Evolutionary conservation across 257 asterid genomes (phyloP), one percentile per base, ranked within the genome.

Genomic region (Primulina eburnea): DNA sequence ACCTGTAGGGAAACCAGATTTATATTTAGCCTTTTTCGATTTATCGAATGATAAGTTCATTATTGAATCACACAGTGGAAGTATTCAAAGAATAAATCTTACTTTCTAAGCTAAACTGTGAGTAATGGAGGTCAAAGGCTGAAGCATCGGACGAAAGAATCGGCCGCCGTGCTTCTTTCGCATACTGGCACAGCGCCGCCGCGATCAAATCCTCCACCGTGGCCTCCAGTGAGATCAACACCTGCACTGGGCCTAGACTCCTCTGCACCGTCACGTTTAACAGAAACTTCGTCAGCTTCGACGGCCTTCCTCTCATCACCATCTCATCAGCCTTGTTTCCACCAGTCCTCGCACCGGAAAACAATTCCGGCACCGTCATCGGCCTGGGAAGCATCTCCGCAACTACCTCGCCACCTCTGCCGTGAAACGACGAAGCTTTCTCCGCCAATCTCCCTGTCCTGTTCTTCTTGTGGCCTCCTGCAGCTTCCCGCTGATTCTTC

Each of bases 101-200:
- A 90, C 98, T 85, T 74, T 90, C 96, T 64, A 92, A 74, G 81
- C 97, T 83, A 75, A 92, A 92, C 60, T 92, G 98, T 2, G 98
- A 90, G 79, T 90, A 92, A 75, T 92, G 98, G 71, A 92, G 97
- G 70, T 82, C 95, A 69, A 80, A 90, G 28, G 75, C 86, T 0
- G 79, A 65, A 2, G 89, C 82, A 47, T 77, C 78, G 24, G 50
- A 17, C 6, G 89, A 71, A 29, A 88, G 68, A 38, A 71, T 55
- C 26, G 91, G 86, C 53, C 87, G 86, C 8, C 98, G 80, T 26
- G 86, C 84, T 83, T 90, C 98, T 78, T 87, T 90, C 18, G 63
- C 71, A 34, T 88, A 90, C 83, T 82, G 97, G 58, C 87, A 78
- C 1, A 92, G 75, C 59, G 87, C 88, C 18, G 92, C 92, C 68